Conservation (phyloP, 805 yeast genomes). For the Starmerella potacharoeniae region DNA sequence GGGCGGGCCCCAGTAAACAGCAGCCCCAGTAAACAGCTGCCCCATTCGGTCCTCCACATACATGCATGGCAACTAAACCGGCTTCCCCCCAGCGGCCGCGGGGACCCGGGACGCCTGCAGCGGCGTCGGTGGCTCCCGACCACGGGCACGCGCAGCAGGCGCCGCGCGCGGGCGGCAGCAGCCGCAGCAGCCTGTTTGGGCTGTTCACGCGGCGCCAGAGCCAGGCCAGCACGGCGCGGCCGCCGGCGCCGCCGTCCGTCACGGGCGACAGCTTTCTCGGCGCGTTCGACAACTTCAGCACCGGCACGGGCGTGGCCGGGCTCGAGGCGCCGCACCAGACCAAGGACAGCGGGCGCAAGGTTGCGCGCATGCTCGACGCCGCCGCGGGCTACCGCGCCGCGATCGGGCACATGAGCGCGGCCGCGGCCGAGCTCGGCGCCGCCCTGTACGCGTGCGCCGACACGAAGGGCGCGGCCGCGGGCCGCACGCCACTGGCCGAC, state of each 20-base stretch:
- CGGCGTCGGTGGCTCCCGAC: slow-evolving; percentile 5
- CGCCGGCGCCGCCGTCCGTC: background rate
- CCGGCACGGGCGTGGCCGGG: slow-evolving; percentile 6
- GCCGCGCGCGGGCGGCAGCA: slow-evolving; percentile 5
- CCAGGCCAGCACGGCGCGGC: slow-evolving; percentile 15
- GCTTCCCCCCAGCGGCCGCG: slow-evolving; percentile 14
- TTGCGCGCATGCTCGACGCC: slow-evolving; percentile 38
- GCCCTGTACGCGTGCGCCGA: slow-evolving; percentile 56
- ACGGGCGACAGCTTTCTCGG: slow-evolving; percentile 15
- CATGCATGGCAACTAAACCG: slow-evolving; percentile 10
- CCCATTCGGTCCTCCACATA: background rate
- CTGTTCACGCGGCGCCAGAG: slow-evolving; percentile 18
- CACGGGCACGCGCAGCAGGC: slow-evolving; percentile 6
- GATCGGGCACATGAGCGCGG: slow-evolving; percentile 38
- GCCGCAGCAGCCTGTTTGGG: slow-evolving; percentile 16
- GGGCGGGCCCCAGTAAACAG: background rate
- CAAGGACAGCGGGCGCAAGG: slow-evolving; percentile 5
- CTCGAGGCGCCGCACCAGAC: slow-evolving; percentile 17
- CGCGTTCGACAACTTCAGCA: slow-evolving; percentile 19
- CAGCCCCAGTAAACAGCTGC: background rate
- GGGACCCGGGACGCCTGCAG: slow-evolving; percentile 8
- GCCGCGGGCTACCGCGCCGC: slow-evolving; percentile 40
- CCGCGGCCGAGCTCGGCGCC: slow-evolving; percentile 60
- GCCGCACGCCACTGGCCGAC: slow-evolving; percentile 12
- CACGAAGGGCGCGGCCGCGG: slow-evolving; percentile 38